phyloP scores from a whole-genome alignment of 2,329 filamentous ascomycete genomes.

The Hymenoscyphus salicellus region DNA sequence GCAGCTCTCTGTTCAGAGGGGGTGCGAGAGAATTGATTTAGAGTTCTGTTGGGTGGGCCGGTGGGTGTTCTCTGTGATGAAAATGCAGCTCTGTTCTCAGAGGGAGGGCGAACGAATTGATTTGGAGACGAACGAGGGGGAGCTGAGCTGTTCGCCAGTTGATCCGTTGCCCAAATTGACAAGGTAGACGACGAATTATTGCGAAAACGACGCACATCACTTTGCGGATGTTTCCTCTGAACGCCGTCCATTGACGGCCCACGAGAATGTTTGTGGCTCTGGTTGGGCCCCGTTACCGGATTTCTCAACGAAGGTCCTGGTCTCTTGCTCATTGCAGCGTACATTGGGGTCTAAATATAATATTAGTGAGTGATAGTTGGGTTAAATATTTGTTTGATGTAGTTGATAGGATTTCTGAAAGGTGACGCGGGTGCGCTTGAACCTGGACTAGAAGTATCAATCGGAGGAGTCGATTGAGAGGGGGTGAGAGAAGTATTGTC shows the following conservation, averaged over 20 bases:
- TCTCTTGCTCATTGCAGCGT: slow-evolving; percentile 12
- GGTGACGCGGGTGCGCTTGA: not conserved
- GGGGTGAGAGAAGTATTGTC: not conserved
- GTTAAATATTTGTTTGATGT: not conserved
- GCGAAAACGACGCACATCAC: not conserved
- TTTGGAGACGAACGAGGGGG: not conserved
- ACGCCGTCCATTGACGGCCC: too few species aligned
- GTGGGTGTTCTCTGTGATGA: too few species aligned
- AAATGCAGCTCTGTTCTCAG: too few species aligned
- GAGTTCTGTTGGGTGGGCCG: too few species aligned
- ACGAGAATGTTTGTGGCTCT: not conserved
- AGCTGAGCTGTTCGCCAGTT: not conserved
- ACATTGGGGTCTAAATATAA: slow-evolving; percentile 9
- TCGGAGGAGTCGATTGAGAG: not conserved
- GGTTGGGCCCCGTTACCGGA: not conserved
- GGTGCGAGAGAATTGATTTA: too few species aligned
- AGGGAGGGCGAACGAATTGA: too few species aligned
- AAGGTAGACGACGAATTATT: not conserved
- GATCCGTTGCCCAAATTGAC: not conserved
- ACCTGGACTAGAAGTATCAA: not conserved
- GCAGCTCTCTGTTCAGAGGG: too few species aligned
- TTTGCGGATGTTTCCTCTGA: not conserved
- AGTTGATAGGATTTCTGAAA: not conserved
- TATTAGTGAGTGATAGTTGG: slow-evolving; percentile 1
- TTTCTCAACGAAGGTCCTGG: not conserved